These are phyloP conservation scores for Gynochthodes officinalis DNA, from an alignment of 257 asterid species.

Conservation along the genomic window DNA sequence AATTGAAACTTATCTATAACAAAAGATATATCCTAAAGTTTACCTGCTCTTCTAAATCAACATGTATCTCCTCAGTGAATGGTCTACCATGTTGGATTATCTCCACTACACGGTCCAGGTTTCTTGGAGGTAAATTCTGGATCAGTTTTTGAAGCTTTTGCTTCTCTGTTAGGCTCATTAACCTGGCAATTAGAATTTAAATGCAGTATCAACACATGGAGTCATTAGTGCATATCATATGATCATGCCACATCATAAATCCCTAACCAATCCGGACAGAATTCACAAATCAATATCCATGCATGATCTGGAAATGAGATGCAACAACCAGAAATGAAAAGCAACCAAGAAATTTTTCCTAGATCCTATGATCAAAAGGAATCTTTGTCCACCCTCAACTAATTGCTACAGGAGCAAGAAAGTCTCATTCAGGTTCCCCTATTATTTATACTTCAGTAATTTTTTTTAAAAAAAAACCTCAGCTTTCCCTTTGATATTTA, in stretches of 20 bases:
- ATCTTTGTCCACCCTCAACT: neutral
- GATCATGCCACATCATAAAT: neutral
- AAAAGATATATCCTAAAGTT: neutral
- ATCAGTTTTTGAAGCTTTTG: slow-evolving; percentile 49
- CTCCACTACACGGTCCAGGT: slow-evolving; percentile 61
- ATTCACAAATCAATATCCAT: neutral
- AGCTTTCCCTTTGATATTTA: neutral
- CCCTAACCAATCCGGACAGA: neutral
- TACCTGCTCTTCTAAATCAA: slow-evolving; percentile 66
- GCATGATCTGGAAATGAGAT: neutral
- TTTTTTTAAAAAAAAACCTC: too few species aligned
- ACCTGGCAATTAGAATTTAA: slow-evolving; percentile 36
- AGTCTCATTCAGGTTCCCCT: neutral
- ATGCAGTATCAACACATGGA: neutral
- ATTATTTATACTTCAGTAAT: neutral
- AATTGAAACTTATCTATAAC: neutral
- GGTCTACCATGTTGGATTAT: slow-evolving; percentile 35
- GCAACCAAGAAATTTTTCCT: neutral
- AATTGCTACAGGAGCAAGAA: neutral
- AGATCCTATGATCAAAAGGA: neutral
- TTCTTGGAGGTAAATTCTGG: slow-evolving; percentile 46
- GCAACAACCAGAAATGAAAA: neutral
- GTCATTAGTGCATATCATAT: neutral
- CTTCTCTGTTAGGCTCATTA: slow-evolving; percentile 58
- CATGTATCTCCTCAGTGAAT: slow-evolving; percentile 30